Base-by-base conservation (phyloP, 1,284 basidiomycete genomes). In the Sphagnurus paluster region DNA sequence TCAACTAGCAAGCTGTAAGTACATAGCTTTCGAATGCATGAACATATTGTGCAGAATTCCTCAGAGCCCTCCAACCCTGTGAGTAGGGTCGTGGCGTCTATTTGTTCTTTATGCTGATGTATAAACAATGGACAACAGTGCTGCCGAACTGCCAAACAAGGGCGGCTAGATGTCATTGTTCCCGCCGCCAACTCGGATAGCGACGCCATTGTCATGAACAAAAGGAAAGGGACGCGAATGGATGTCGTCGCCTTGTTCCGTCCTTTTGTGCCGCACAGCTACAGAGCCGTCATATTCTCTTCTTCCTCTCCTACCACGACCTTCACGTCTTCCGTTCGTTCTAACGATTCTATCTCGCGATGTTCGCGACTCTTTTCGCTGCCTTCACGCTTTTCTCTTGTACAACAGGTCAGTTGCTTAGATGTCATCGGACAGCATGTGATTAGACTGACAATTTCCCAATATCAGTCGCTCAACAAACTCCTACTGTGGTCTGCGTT, bases 401-500 rank as follows among this genome's bases (percentile, higher is more conserved):
- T 16, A 36, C 42, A 49, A 54, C 50, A 38, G 34, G 59, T 61
- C 39, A 24, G 55, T 52, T 30, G 21, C n/a, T 21, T 23, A 28
- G 20, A 24, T 32, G 26, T 14, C 20, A 13, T 30, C 13, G 29
- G 21, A 24, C 32, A n/a, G 14, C 36, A 23, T 9, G 30, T 16
- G 7, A 14, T 5, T 35, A 7, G 21, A 21, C 8, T 5, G 28
- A 44, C 11, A n/a, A 2, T 8, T 39, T 25, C 16, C 24, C 14
- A 29, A 11, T 8, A 36, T 1, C 44, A 75, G 80, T 72, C 62
- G 79, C 80, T 55, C 78, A 82, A 68, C 73, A 75, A 59, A 66
- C 72, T 58, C 68, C 80, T 44, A 60, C 74, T 58, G 80, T 88
- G 49, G 69, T 89, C 48, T 89, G 86, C 73, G 68, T 87, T 82